Evolutionary conservation across 805 yeast genomes (phyloP), one percentile per base, ranked within the genome.

Genomic region (Yarrowia sp.): DNA sequence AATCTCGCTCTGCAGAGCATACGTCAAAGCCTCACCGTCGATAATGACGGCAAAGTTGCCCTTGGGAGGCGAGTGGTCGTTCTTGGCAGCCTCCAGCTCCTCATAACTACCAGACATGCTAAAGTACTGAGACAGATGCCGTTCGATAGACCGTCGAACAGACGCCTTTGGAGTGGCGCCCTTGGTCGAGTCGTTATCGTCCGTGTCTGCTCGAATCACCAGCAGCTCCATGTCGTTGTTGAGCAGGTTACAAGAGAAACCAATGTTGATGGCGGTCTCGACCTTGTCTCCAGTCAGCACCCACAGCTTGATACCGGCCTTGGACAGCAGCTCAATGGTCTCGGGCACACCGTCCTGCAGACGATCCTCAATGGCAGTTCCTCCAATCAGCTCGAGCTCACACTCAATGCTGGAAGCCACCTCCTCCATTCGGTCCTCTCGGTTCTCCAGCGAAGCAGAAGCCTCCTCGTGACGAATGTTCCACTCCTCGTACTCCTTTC

Each of bases 191-290:
- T 74, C 69, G 32, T 71, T 71, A 6, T 73, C 61, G 43, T 66
- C 60, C 32, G 69, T 69, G 6, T 77, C 80, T 4, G 75, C 70
- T 45, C 76, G 78, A 15, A 89, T 80, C 28, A 87, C 86, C 58
- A 89, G 76, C 53, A 90, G 74, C 69, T 87, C 84, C 96, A 89
- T 89, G 45, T 82, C 85, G 68, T 82, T 87, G 66, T 84, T 86
- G 58, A 89, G 79, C 72, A 89, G 77, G 69, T 89, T 89, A 76
- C 96, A 89, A 14, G 92, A 86, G 72, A 88, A 89, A 2, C 96
- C 96, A 74, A 89, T 89, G 75, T 89, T 89, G 73, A 89, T 89
- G 3, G 96, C 96, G n/a, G 96, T 89, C 75, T 89, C 96, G 51
- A 89, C 86, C 73, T 87, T 86, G 75, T 89, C 96, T 69, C 96